Evolutionary conservation across 345 rosid species (phyloP), one percentile per base, ranked within the genome.

Genomic region (Rhodomyrtus tomentosa): DNA sequence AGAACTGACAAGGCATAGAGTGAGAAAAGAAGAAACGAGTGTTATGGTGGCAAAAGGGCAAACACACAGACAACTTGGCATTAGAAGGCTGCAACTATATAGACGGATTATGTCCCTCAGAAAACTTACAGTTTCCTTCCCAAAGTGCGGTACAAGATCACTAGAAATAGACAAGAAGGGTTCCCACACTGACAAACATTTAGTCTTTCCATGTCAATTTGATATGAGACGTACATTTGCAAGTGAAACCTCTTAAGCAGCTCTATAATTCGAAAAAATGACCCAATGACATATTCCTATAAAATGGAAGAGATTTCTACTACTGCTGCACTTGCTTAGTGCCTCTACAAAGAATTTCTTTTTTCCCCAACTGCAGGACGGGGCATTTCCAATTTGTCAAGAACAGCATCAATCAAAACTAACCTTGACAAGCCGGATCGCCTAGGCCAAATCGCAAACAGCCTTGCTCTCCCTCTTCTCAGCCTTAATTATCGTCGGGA

Each of bases 361-460:
- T 27, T 58, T 58, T 0, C 11, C 3, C 3, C 11, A 49, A 29
- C 74, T 32, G 12, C 45, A 36, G 18, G 24, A 68, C 24, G 18
- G 45, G 45, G 3, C 45, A 18, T 68, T 36, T 42, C 76, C 76
- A 18, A 68, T 32, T 36, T 9, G 36, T 68, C 76, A 18, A 68
- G 24, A 68, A 36, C 45, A 68, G 76, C 76, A 82, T 80, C 81
- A n/a, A 29, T 18, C 10, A 8, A 74, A 36, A 81, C 89, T 80
- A 85, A 97, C 99, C 99, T 95, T 95, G 86, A 95, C 91, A 86
- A 92, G 94, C 85, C 88, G 89, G 86, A 97, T 93, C 55, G 99
- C 99, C 55, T 97, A 98, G 88, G 84, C 87, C 90, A 97, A 93
- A 90, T 97, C 99, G 51, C 91, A 88, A 87, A 92, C 84, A 52